Conservation (phyloP, 2,329 filamentous ascomycete genomes). For the Phaeosphaeria sp. region DNA sequence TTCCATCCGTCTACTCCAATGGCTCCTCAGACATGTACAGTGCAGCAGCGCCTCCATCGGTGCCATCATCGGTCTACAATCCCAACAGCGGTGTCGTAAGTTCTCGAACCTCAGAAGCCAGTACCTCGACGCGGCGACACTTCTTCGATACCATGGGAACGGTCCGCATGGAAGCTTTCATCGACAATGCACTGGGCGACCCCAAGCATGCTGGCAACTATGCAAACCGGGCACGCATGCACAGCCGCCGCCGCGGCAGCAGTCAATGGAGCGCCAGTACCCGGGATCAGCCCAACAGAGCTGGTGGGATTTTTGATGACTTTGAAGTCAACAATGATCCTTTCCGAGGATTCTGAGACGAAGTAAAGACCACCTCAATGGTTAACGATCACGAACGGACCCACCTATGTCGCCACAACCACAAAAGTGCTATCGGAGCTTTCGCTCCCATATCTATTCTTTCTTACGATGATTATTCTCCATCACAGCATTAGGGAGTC, state of each 20-base stretch:
- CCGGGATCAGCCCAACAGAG: constrained; percentile 34
- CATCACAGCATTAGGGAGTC: background rate
- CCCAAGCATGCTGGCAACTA: constrained; percentile 18
- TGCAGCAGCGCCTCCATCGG: constrained; percentile 40
- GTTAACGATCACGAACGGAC: background rate
- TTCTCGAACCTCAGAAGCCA: constrained; percentile 60
- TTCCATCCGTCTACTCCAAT: constrained; percentile 49
- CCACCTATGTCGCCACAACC: background rate
- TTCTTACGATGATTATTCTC: background rate
- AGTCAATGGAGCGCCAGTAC: constrained; percentile 48
- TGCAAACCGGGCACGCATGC: constrained; percentile 26
- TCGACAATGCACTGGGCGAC: constrained; percentile 59
- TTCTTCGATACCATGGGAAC: constrained; percentile 90
- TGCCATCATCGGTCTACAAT: constrained; percentile 51
- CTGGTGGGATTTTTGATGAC: constrained; percentile 42
- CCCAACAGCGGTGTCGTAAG: constrained; percentile 51
- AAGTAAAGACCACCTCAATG: background rate
- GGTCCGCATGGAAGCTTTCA: constrained; percentile 96
- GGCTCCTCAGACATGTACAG: constrained; percentile 48
- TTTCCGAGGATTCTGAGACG: constrained; percentile 43
- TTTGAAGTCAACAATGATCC: constrained; percentile 44
- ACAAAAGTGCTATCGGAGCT: background rate
- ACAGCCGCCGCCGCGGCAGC: constrained; percentile 38
- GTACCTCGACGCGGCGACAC: constrained; percentile 57
- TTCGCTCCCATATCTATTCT: background rate